These are phyloP conservation scores for Dalbergia cochinchinensis DNA, from an alignment of 306 rosid genomes.

Conservation along the genomic window DNA sequence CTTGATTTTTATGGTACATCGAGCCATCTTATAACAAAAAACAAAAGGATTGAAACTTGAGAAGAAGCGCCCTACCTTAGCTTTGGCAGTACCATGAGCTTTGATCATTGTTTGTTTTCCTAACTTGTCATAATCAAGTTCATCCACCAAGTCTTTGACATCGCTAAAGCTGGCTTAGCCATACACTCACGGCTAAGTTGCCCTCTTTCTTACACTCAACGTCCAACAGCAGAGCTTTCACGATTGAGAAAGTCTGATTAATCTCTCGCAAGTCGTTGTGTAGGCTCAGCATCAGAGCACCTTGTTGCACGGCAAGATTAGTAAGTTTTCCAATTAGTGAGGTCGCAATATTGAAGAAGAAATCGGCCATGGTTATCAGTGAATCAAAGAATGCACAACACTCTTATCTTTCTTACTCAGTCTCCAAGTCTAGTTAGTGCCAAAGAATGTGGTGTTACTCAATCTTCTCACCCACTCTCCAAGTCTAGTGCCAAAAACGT, in stretches of 20 bases:
- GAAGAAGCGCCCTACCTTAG: constrained; percentile 14
- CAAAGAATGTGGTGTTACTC: no score
- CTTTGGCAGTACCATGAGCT: neutral
- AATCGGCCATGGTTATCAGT: neutral
- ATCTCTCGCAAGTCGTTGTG: neutral
- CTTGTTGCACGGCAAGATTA: neutral
- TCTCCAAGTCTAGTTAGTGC: no score
- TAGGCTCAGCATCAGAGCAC: neutral
- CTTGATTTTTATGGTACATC: neutral
- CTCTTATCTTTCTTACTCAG: no score
- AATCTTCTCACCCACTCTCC: no score
- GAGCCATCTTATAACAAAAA: neutral
- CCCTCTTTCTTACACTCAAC: neutral
- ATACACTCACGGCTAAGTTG: neutral
- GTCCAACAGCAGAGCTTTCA: neutral
- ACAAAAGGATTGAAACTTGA: neutral
- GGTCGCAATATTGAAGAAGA: neutral
- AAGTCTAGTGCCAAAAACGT: no score
- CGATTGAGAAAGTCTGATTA: neutral
- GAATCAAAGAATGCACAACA: neutral
- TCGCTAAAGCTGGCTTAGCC: neutral
- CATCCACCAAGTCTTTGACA: neutral
- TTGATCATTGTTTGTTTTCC: neutral
- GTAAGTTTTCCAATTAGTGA: neutral
- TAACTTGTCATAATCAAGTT: constrained; percentile 29